These are phyloP conservation scores for Salix viminalis DNA, from an alignment of 345 rosid genomes.

Conservation along the genomic window DNA sequence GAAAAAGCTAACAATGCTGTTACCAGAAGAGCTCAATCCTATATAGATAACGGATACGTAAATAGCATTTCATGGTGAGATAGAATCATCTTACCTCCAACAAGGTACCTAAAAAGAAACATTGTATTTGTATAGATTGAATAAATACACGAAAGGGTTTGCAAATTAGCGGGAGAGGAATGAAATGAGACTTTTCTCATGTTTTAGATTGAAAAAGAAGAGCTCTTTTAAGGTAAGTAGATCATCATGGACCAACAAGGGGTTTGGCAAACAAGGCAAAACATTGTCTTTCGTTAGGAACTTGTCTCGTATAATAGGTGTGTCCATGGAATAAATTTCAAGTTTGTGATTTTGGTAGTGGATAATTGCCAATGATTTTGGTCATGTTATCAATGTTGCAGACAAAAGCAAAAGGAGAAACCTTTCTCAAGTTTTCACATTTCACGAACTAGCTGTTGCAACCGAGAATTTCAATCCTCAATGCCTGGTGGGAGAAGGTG, in stretches of 20 bases:
- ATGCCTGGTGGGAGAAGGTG: conserved; percentile 60
- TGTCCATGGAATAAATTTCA: not conserved
- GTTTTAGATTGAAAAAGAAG: not conserved
- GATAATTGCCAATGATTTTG: not conserved
- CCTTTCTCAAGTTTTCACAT: conserved; percentile 29
- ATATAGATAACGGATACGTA: not conserved
- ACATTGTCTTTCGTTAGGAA: conserved; percentile 7
- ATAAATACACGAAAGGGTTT: not conserved
- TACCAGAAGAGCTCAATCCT: not conserved
- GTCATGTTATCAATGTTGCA: conserved; percentile 1
- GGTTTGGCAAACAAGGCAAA: not conserved
- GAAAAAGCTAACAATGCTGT: not conserved
- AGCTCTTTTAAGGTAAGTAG: not conserved
- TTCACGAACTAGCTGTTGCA: conserved; percentile 45
- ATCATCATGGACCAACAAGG: not conserved
- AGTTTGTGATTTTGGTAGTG: not conserved
- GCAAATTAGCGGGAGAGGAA: not conserved
- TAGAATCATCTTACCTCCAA: not conserved
- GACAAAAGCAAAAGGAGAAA: conserved; percentile 40
- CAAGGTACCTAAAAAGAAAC: not conserved
- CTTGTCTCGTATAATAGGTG: not conserved
- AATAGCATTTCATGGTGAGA: not conserved
- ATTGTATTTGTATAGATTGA: not conserved
- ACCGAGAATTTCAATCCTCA: conserved; percentile 49
- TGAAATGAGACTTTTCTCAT: conserved; percentile 7